Percentiles rank a stretch among this genome's conserved stretches.
phyloP scores from a whole-genome alignment of 169 alveolate genomes.

The Ichthyophthirius multifiliis region DNA sequence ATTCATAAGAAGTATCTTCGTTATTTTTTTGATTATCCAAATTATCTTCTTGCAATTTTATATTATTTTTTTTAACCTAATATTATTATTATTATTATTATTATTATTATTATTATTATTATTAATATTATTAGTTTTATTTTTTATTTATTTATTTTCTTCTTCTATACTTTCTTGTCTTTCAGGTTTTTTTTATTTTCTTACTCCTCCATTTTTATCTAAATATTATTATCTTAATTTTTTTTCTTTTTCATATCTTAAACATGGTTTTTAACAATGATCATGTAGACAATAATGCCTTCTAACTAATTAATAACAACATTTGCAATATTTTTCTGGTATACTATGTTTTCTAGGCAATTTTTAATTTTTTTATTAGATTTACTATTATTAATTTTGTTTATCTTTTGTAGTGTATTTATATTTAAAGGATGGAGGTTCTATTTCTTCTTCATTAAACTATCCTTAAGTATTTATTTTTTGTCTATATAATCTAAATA shows the following conservation, averaged over 20 bases:
- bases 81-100: background rate
- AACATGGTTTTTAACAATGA: background rate
- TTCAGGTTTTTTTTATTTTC: background rate
- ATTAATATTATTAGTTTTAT: background rate
- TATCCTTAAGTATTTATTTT: background rate
- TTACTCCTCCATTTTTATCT: background rate
- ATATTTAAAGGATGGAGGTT: background rate
- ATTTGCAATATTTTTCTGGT: constrained; percentile 4
- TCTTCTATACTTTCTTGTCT: background rate
- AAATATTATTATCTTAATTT: background rate
- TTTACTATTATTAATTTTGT: too few species aligned
- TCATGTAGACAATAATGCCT: constrained; percentile 4
- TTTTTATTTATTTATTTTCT: background rate
- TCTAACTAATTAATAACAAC: background rate
- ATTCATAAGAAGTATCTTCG: constrained; percentile 6
- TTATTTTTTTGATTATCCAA: background rate
- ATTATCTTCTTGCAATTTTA: too few species aligned
- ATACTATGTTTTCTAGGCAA: background rate
- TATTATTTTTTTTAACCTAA: too few species aligned
- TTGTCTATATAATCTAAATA: background rate
- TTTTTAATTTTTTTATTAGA: background rate
- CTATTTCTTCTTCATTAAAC: background rate
- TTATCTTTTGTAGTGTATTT: background rate
- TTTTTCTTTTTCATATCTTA: constrained; percentile 2
- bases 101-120: background rate